Percentiles rank a stretch among this genome's conserved stretches.
phyloP scores from a whole-genome alignment of 768 basidiomycete species.

The Kwoniella sp. region DNA sequence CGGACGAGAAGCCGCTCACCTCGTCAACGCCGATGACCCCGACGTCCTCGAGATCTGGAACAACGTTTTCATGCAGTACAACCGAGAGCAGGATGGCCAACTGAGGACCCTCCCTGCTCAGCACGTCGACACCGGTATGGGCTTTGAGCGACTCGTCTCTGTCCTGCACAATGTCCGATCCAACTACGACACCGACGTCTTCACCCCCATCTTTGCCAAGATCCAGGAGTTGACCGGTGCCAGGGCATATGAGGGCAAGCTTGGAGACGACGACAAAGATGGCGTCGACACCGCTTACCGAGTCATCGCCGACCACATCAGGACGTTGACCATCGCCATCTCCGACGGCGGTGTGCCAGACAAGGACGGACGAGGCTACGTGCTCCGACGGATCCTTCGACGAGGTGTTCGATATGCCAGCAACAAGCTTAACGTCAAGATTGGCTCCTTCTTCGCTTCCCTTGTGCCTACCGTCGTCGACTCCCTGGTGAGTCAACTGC shows the following conservation, averaged over 20 bases:
- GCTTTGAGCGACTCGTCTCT: constrained; percentile 95
- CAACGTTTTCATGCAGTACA: constrained; percentile 99
- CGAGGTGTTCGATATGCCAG: constrained; percentile 92
- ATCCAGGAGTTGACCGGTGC: constrained; percentile 86
- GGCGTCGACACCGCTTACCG: constrained; percentile 97
- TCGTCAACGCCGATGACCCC: constrained; percentile 95
- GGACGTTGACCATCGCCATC: constrained; percentile 90
- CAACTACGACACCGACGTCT: constrained; percentile 98
- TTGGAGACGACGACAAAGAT: constrained; percentile 90
- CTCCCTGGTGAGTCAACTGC: constrained; percentile 70
- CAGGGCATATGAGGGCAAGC: constrained; percentile 78
- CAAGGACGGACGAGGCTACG: constrained; percentile 94
- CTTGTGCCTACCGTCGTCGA: constrained; percentile 84
- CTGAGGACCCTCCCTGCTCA: constrained; percentile 77
- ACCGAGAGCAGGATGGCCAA: constrained; percentile 83
- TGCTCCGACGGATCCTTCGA: constrained; percentile 86
- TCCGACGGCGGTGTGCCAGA: constrained; percentile 95
- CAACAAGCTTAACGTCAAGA: constrained; percentile 86
- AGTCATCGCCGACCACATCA: constrained; percentile 89
- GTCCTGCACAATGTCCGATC: constrained; percentile 84
- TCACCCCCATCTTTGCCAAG: constrained; percentile 77
- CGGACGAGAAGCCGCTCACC: constrained; percentile 85
- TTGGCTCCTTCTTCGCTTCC: constrained; percentile 91
- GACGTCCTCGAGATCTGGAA: constrained; percentile 96
- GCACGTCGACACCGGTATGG: constrained; percentile 99